Percentiles rank a stretch among this genome's conserved stretches.
Conservation (phyloP, 164 flowering plant species). For the Vitis rupestris region DNA sequence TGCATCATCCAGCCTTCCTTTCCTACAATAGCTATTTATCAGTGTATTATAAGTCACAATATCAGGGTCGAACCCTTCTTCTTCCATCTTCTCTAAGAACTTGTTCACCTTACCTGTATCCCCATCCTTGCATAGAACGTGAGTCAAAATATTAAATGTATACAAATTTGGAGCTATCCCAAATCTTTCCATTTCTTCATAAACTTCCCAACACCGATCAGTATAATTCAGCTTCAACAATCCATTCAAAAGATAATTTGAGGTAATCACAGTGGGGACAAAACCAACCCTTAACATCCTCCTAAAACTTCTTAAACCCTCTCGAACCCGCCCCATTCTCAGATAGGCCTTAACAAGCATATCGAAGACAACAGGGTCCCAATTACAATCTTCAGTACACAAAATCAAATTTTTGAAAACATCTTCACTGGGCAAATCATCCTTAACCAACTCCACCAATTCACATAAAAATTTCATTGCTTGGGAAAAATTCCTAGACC, state of each 20-base stretch:
- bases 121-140: conserved; percentile 64
- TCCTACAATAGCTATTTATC: conserved; percentile 66
- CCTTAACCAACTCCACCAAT: conserved; percentile 30
- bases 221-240: conserved; percentile 43
- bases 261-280: conserved; percentile 55
- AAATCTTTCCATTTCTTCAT: conserved; percentile 57
- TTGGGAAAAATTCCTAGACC: conserved; percentile 45
- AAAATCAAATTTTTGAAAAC: conserved; percentile 46
- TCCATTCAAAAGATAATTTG: conserved; percentile 69
- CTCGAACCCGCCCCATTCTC: conserved; percentile 44
- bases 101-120: conserved; percentile 58
- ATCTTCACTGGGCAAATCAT: conserved; percentile 23
- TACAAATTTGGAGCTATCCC: conserved; percentile 55
- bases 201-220: conserved; percentile 68
- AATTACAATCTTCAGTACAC: conserved; percentile 57
- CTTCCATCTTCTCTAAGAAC: conserved; percentile 90
- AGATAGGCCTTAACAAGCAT: conserved; percentile 84
- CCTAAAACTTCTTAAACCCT: conserved; percentile 49
- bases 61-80: conserved; percentile 87
- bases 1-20: conserved; percentile 69
- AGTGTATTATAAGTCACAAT: conserved; percentile 88
- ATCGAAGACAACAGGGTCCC: conserved; percentile 73
- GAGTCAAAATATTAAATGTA: conserved; percentile 84
- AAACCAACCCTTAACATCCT: conserved; percentile 53
- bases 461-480: conserved; percentile 63